Percentiles rank a stretch among this genome's conserved stretches.
phyloP scores from a whole-genome alignment of 78 protist genomes.

The Protostelium mycophagum region DNA sequence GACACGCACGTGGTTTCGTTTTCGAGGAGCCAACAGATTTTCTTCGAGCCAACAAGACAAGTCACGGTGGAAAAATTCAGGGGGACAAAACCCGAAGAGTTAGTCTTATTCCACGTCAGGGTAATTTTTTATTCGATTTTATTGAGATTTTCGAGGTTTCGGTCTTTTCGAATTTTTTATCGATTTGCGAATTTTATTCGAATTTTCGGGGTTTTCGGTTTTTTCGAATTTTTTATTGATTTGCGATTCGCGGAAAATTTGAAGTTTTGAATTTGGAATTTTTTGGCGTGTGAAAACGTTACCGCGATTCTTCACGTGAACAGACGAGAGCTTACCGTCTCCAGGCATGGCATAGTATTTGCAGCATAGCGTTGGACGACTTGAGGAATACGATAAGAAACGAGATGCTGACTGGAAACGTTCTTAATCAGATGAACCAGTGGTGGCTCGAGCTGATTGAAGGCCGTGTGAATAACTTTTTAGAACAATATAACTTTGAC shows the following conservation, averaged over 20 bases:
- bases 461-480: background rate
- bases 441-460: background rate
- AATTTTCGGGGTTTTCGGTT: slow-evolving; percentile 4
- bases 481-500: background rate
- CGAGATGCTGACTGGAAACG: background rate
- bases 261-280: too few species aligned
- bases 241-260: too few species aligned
- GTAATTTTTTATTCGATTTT: too few species aligned
- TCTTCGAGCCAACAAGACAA: background rate
- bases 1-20: background rate
- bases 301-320: too few species aligned
- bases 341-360: background rate
- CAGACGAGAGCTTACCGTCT: too few species aligned
- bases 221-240: slow-evolving; percentile 15
- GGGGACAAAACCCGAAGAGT: background rate
- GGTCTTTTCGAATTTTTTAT: too few species aligned
- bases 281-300: too few species aligned
- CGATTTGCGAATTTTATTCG: too few species aligned
- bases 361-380: background rate
- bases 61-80: background rate
- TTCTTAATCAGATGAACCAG: background rate
- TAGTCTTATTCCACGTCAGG: background rate
- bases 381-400: background rate
- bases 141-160: too few species aligned
- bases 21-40: background rate